These are phyloP conservation scores for Fusarium cicatricum DNA, from an alignment of 2,329 filamentous ascomycete genomes.

Conservation along the genomic window DNA sequence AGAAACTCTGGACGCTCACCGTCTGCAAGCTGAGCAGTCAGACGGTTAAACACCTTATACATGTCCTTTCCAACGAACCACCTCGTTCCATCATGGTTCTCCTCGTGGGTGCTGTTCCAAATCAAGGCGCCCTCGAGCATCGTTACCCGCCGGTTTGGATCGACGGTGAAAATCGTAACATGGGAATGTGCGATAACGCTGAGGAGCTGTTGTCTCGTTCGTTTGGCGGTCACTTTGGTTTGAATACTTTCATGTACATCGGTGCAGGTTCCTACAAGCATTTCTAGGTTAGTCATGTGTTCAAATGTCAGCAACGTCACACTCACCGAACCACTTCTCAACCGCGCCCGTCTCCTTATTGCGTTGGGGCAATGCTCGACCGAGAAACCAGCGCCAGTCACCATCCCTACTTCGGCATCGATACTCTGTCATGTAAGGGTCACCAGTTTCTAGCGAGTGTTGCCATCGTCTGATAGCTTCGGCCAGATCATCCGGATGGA, in stretches of 20 bases:
- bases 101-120: constrained; percentile 56
- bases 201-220: constrained; percentile 73
- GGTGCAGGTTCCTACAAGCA: constrained; percentile 67
- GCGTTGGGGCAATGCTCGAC: constrained; percentile 72
- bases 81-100: constrained; percentile 51
- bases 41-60: constrained; percentile 67
- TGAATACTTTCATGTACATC: constrained; percentile 80
- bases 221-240: constrained; percentile 70
- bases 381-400: constrained; percentile 82
- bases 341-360: constrained; percentile 73
- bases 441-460: constrained; percentile 70
- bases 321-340: constrained; percentile 77
- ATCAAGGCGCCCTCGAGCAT: constrained; percentile 75
- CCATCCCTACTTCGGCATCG: constrained; percentile 72
- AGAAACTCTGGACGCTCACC: constrained; percentile 60
- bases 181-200: constrained; percentile 78
- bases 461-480: constrained; percentile 66
- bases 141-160: constrained; percentile 67
- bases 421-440: constrained; percentile 75
- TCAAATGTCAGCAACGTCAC: neutral
- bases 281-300: neutral
- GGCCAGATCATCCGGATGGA: constrained; percentile 74
- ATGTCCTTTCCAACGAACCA: constrained; percentile 69
- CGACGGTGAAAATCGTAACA: constrained; percentile 78
- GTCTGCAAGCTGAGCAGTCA: constrained; percentile 54